Percentiles rank a stretch among this genome's conserved stretches.
Evolutionary conservation across 805 yeast species (phyloP).

Genomic region (Wickerhamomyces chaumierensis): DNA sequence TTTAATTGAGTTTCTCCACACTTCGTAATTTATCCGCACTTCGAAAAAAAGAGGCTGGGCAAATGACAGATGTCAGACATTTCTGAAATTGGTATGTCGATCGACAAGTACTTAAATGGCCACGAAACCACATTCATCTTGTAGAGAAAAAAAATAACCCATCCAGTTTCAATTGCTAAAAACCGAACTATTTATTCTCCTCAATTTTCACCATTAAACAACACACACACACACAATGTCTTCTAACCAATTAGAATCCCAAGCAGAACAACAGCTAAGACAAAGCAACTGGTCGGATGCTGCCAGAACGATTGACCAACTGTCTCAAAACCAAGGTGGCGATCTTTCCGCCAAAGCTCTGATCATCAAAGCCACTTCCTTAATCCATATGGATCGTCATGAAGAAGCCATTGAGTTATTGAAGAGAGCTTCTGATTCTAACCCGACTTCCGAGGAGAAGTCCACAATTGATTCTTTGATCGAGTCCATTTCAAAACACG

Average conservation of each 20-base stretch:
- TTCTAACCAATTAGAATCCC: constrained; percentile 2
- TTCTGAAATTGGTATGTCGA: no score
- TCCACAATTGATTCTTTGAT: constrained; percentile 13
- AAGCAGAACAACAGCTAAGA: constrained; percentile 7
- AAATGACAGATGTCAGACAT: no score
- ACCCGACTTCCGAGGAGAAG: constrained; percentile 12
- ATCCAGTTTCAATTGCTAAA: no score
- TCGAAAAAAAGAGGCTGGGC: no score
- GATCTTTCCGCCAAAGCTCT: constrained; percentile 8
- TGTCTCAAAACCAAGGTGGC: constrained; percentile 9
- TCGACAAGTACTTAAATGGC: no score
- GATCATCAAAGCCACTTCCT: constrained; percentile 15
- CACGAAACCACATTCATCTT: no score
- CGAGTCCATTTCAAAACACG: constrained; percentile 12
- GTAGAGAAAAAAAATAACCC: no score
- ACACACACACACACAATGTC: no score
- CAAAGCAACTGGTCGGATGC: constrained; percentile 8
- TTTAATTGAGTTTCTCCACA: no score
- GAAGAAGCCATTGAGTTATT: constrained; percentile 15
- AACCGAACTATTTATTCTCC: no score
- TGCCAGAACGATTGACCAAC: constrained; percentile 5
- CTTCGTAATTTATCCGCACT: no score
- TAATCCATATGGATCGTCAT: constrained; percentile 8
- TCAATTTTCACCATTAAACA: no score
- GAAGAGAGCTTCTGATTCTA: constrained; percentile 11